Conservation (phyloP, 768 basidiomycete genomes). For the Calocera cornea region DNA sequence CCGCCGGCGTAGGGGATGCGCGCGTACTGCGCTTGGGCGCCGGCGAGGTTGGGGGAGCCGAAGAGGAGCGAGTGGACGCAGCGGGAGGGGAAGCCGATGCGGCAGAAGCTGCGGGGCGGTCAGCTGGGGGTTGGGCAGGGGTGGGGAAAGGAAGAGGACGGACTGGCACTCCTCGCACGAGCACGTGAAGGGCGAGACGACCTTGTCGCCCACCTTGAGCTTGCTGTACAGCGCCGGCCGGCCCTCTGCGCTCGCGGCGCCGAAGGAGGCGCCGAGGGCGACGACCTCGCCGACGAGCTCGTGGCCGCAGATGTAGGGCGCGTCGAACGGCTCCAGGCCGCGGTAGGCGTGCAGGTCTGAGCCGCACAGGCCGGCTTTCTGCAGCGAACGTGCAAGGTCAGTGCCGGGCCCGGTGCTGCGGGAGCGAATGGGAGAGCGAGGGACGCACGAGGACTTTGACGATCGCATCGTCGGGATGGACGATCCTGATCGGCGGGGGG, state of each 20-base stretch:
- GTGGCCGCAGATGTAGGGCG: slow-evolving; percentile 56
- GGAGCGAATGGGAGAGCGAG: not conserved
- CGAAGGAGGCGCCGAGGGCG: slow-evolving; percentile 49
- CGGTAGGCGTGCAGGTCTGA: slow-evolving; percentile 67
- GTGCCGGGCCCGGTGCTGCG: not conserved
- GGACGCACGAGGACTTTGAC: slow-evolving; percentile 50
- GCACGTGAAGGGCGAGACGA: slow-evolving; percentile 68
- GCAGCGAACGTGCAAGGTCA: not conserved
- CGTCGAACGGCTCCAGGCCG: slow-evolving; percentile 40
- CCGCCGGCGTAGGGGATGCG: slow-evolving; percentile 70
- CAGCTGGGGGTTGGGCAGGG: not conserved
- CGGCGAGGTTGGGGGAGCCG: slow-evolving; percentile 50
- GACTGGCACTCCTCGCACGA: slow-evolving; percentile 79
- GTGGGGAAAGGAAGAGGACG: slow-evolving; percentile 19
- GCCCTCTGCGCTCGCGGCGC: slow-evolving; percentile 26
- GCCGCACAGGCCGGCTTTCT: slow-evolving; percentile 29
- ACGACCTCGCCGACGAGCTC: slow-evolving; percentile 66
- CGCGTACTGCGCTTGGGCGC: slow-evolving; percentile 68
- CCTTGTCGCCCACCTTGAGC: slow-evolving; percentile 57
- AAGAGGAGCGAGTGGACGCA: slow-evolving; percentile 50
- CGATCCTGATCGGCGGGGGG: slow-evolving; percentile 33
- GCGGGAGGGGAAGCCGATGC: slow-evolving; percentile 57
- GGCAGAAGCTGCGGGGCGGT: slow-evolving; percentile 41
- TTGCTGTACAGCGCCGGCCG: slow-evolving; percentile 50
- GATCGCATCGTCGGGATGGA: slow-evolving; percentile 64